These are phyloP conservation scores for Saprolegnia parasitica DNA, from an alignment of 352 stramenopile species.

Conservation along the genomic window DNA sequence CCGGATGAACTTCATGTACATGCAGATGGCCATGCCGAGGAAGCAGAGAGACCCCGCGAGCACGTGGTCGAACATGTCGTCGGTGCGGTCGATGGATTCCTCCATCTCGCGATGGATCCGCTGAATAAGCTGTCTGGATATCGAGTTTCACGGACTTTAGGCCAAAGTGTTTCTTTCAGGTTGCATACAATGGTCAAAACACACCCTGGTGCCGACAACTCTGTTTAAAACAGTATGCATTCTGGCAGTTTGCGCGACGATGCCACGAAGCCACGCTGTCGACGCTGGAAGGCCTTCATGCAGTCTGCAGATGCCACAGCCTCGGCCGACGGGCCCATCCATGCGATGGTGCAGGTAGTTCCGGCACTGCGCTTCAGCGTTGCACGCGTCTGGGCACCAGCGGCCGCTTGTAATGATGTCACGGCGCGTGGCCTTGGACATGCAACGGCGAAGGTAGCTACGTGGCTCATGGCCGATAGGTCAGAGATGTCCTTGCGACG, in stretches of 20 bases:
- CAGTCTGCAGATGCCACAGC: background rate
- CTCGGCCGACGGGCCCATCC: background rate
- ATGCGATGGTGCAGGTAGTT: background rate
- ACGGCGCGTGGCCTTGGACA: too few relatives aligned
- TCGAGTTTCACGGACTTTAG: background rate
- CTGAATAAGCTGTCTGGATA: background rate
- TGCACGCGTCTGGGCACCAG: too few relatives aligned
- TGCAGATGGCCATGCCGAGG: slow-evolving; percentile 76
- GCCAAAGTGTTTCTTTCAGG: background rate
- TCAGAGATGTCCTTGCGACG: too few relatives aligned
- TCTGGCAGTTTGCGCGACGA: background rate
- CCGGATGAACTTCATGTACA: slow-evolving; percentile 87
- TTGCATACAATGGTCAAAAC: background rate
- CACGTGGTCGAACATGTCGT: slow-evolving; percentile 60
- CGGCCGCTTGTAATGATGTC: too few relatives aligned
- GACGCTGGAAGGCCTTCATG: background rate
- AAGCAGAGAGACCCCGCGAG: slow-evolving; percentile 85
- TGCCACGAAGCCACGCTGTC: background rate
- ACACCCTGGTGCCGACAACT: background rate
- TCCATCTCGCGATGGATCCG: slow-evolving; percentile 8
- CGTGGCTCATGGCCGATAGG: too few relatives aligned
- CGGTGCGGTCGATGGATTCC: slow-evolving; percentile 12
- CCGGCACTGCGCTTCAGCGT: too few relatives aligned
- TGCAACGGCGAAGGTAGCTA: too few relatives aligned
- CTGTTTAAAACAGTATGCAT: background rate